These are phyloP conservation scores for Phytophthora boehmeriae DNA, from an alignment of 352 stramenopile species.

Conservation along the genomic window DNA sequence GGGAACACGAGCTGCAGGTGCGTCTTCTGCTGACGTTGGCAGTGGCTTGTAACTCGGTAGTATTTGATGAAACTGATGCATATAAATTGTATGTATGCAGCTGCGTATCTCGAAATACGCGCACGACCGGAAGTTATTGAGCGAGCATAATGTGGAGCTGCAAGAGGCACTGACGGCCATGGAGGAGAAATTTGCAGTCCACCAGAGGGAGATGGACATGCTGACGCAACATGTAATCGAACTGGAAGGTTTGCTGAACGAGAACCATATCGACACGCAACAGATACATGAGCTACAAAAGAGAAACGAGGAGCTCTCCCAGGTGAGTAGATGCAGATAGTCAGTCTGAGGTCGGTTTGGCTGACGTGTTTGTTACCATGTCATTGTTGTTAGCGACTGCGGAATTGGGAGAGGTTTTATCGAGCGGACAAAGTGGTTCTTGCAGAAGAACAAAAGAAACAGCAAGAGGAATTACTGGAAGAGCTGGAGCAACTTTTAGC, in stretches of 20 bases:
- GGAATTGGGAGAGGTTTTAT: conserved; percentile 67
- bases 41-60: neutral
- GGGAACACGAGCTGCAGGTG: conserved; percentile 79
- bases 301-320: conserved; percentile 50
- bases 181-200: conserved; percentile 48
- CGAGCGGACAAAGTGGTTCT: conserved; percentile 45
- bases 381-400: conserved; percentile 38
- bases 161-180: conserved; percentile 57
- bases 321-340: conserved; percentile 41
- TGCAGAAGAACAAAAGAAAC: conserved; percentile 34
- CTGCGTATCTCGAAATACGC: conserved; percentile 79
- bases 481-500: conserved; percentile 52
- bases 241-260: conserved; percentile 60
- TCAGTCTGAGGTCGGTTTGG: conserved; percentile 4
- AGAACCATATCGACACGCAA: conserved; percentile 45
- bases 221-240: conserved; percentile 67
- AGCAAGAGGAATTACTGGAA: conserved; percentile 63
- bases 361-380: conserved; percentile 2
- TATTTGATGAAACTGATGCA: neutral
- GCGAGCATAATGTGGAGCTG: conserved; percentile 83
- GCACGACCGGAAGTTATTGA: conserved; percentile 78
- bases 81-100: conserved; percentile 17
- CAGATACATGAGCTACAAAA: conserved; percentile 39
- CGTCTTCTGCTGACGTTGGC: neutral
- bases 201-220: conserved; percentile 63